These are phyloP conservation scores for Baudoinia panamericana DNA, from an alignment of 495 filamentous ascomycete genomes.

Conservation along the genomic window DNA sequence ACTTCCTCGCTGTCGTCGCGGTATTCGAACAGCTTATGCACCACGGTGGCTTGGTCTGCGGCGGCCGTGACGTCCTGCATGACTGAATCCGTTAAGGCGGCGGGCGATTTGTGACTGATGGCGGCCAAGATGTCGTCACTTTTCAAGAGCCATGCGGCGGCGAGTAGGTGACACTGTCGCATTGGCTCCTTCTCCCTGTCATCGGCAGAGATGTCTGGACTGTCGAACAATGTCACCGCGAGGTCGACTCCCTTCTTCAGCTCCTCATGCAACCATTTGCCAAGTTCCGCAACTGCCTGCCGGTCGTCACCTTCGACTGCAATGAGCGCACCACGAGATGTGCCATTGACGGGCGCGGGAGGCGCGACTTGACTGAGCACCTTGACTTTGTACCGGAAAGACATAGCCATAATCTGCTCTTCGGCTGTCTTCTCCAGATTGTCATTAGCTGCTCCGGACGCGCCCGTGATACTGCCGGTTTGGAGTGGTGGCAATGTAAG, in stretches of 20 bases:
- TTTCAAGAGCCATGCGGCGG: slow-evolving; percentile 56
- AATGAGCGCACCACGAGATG: slow-evolving; percentile 60
- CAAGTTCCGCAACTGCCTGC: slow-evolving; percentile 40
- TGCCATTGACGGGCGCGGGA: slow-evolving; percentile 36
- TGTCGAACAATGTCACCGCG: slow-evolving; percentile 38
- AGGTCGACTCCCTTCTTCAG: slow-evolving; percentile 47
- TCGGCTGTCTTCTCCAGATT: slow-evolving; percentile 23
- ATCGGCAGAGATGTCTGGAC: slow-evolving; percentile 33
- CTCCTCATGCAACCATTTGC: slow-evolving; percentile 47
- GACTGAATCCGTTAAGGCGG: background rate
- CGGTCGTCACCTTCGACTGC: slow-evolving; percentile 64
- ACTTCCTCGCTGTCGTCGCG: slow-evolving; percentile 8
- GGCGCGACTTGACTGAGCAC: slow-evolving; percentile 55
- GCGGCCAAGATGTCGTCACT: slow-evolving; percentile 43
- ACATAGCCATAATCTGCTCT: slow-evolving; percentile 23
- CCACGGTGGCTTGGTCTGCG: background rate
- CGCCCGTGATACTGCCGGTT: slow-evolving; percentile 8
- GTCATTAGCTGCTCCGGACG: slow-evolving; percentile 10
- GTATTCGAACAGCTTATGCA: slow-evolving; percentile 2
- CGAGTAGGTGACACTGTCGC: slow-evolving; percentile 45
- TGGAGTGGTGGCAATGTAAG: slow-evolving; percentile 46
- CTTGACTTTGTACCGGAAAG: slow-evolving; percentile 45
- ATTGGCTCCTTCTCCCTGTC: slow-evolving; percentile 20
- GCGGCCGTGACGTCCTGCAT: background rate
- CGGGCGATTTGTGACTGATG: slow-evolving; percentile 33